Evolutionary conservation across 805 yeast species (phyloP), one percentile per base, ranked within the genome.

Genomic region (Saturnispora galanensis): DNA sequence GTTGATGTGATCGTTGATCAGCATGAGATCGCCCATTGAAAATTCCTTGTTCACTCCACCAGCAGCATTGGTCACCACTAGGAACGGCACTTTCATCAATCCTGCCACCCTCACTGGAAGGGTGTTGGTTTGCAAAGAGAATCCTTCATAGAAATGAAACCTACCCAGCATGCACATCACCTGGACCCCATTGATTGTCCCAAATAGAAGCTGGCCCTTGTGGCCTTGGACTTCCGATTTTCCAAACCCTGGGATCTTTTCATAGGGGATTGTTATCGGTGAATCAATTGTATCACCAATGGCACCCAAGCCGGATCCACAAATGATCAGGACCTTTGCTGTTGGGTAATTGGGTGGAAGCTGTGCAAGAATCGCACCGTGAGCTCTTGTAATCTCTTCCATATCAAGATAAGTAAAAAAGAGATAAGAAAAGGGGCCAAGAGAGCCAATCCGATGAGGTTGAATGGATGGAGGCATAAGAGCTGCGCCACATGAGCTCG

Each of bases 241-340:
- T 56, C 74, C 74, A 63, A 90, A 89, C 0, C 90, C 85, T 0
- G 97, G 97, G 40, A 90, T 84, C 0, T 72, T 69, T 6, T 60
- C 52, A 58, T 87, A 90, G 1, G 80, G 66, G 26, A 90, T 70
- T 40, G 69, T 74, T 16, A 77, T 63, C 30, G 68, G 63, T 4
- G 67, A 59, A 12, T 42, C 26, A 8, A 40, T 26, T 2, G 35
- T 41, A 10, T 42, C 42, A 1, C 89, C 81, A 41, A 90, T 80
- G 1, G 94, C 95, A 10, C 96, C 95, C 13, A 90, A 69, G 0
- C 98, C 98, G 4, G 96, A 84, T 6, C 98, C 98, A 64, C 97
- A 89, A 43, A 90, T 84, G 51, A 90, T 82, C 46, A 88, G 74
- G 0, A 77, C 79, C 48, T 76, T 66, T 2, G 96, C 95, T 10